phyloP scores from a whole-genome alignment of 805 yeast species.

The Sugiyamaella smithiae region DNA sequence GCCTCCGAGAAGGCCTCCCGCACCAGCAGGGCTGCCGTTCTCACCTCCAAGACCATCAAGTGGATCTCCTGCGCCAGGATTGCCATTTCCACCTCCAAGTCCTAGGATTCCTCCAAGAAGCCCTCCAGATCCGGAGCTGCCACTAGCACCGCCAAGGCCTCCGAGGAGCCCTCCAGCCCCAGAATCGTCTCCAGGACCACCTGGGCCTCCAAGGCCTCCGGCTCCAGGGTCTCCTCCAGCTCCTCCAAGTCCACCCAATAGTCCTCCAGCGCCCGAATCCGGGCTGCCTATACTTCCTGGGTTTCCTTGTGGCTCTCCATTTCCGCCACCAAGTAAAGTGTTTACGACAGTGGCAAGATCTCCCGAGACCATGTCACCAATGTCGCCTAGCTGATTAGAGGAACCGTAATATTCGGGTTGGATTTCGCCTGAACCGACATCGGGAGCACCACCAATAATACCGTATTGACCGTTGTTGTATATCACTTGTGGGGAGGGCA shows the following conservation, averaged over 20 bases:
- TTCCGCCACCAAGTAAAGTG: neutral
- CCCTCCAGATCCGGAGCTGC: neutral
- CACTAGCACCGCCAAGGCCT: neutral
- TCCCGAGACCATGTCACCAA: neutral
- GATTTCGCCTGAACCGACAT: neutral
- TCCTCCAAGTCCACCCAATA: neutral
- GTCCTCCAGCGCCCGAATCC: neutral
- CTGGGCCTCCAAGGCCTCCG: neutral
- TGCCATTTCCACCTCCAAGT: neutral
- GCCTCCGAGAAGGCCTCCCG: neutral
- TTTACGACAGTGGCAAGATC: neutral
- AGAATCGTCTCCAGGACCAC: neutral
- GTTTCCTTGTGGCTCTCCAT: neutral
- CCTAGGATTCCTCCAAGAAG: neutral
- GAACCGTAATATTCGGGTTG: neutral
- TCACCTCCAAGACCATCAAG: neutral
- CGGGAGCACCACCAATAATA: neutral
- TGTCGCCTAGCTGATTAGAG: neutral
- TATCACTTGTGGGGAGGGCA: neutral
- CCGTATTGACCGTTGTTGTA: neutral
- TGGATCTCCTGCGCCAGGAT: neutral
- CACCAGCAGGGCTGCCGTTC: neutral
- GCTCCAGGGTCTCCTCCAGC: neutral
- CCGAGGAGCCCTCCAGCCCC: neutral
- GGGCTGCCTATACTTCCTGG: neutral